These are phyloP conservation scores for Zoysia japonica DNA, from an alignment of 176 grass and related monocot species.

Conservation along the genomic window DNA sequence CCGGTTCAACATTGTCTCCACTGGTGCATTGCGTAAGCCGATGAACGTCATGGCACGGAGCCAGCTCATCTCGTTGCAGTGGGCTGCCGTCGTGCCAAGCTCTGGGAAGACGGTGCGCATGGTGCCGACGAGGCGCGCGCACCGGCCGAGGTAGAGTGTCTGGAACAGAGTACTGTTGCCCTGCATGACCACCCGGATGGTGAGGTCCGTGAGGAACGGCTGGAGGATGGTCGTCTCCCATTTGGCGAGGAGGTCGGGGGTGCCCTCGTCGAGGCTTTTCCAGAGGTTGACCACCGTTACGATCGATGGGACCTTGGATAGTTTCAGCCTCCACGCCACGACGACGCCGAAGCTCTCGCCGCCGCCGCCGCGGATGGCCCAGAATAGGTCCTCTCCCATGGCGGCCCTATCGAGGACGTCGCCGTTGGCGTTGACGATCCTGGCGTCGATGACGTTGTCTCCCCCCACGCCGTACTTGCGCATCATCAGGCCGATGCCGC, in stretches of 20 bases:
- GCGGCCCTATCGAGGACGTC: slow-evolving; percentile 33
- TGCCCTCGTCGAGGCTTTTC: slow-evolving; percentile 5
- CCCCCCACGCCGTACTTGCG: slow-evolving; percentile 23
- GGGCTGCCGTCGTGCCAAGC: slow-evolving; percentile 13
- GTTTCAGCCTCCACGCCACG: slow-evolving; percentile 36
- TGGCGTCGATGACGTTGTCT: slow-evolving; percentile 38
- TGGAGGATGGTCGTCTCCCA: slow-evolving; percentile 10
- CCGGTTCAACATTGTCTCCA: slow-evolving; percentile 17
- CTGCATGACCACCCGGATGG: slow-evolving; percentile 29
- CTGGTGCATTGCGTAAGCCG: neutral
- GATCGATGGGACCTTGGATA: neutral
- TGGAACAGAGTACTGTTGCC: neutral
- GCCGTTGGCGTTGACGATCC: slow-evolving; percentile 37
- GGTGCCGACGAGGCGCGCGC: neutral
- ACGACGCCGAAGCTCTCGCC: slow-evolving; percentile 52
- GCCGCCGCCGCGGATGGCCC: slow-evolving; percentile 51
- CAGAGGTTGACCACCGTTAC: slow-evolving; percentile 33
- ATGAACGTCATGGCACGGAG: slow-evolving; percentile 37
- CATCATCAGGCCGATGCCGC: slow-evolving; percentile 33
- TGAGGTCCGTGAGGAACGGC: slow-evolving; percentile 19
- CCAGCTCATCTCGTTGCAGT: slow-evolving; percentile 60
- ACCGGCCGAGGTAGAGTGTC: slow-evolving; percentile 34
- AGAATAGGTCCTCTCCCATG: slow-evolving; percentile 60
- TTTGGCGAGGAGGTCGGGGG: slow-evolving; percentile 32
- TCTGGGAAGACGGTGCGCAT: slow-evolving; percentile 41